These are phyloP conservation scores for Rhytidiadelphus loreus DNA, from an alignment of 225 moss, liverwort and hornwort species.

Conservation along the genomic window DNA sequence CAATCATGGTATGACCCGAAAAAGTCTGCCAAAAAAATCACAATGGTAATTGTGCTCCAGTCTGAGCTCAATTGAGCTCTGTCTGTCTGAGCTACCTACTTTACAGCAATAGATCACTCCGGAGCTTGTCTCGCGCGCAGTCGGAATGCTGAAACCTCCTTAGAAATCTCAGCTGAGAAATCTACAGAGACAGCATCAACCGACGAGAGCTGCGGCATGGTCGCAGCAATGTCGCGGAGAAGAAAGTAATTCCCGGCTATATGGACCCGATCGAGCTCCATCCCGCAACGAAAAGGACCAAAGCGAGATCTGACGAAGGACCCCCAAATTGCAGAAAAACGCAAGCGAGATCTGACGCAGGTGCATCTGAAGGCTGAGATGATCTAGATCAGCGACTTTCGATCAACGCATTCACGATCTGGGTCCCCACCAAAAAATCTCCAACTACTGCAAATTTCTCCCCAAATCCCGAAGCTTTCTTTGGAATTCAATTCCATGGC, in stretches of 20 bases:
- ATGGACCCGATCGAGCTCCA: not conserved
- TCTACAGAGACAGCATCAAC: not conserved
- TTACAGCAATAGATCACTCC: not conserved
- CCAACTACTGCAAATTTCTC: not conserved
- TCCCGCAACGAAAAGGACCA: too few species aligned
- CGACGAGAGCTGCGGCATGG: not conserved
- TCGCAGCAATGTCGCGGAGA: not conserved
- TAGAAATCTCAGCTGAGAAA: not conserved
- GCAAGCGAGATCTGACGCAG: not conserved
- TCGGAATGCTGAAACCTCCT: not conserved
- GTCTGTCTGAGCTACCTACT: not conserved
- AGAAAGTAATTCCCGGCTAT: not conserved
- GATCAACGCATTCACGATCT: not conserved
- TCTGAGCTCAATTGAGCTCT: not conserved
- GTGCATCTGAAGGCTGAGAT: slow-evolving; percentile 4
- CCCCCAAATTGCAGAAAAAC: not conserved
- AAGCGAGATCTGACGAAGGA: not conserved
- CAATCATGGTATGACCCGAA: not conserved
- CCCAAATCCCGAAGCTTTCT: not conserved
- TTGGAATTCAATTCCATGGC: not conserved
- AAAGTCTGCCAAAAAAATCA: too few species aligned
- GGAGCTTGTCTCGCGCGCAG: not conserved
- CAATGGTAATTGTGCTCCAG: not conserved
- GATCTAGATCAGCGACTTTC: not conserved
- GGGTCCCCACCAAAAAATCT: not conserved